Percentiles rank a stretch among this genome's conserved stretches.
Conservation (phyloP, 306 rosid genomes). For the Coriaria nepalensis region DNA sequence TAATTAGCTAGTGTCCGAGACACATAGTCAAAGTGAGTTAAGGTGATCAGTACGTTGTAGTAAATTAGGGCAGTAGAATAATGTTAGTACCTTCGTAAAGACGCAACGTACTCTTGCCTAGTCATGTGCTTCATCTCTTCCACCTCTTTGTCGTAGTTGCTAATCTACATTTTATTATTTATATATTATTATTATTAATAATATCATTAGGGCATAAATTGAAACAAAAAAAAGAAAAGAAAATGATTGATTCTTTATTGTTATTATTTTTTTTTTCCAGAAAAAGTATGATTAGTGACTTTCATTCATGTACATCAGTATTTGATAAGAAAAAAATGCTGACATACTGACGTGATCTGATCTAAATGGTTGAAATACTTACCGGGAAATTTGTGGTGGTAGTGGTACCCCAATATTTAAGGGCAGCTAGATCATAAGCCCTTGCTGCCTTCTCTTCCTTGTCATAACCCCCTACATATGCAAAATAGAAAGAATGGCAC, state of each 20-base stretch:
- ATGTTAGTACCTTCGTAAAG: conserved; percentile 71
- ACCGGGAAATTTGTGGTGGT: conserved; percentile 93
- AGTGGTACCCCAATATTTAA: conserved; percentile 89
- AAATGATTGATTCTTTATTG: not conserved
- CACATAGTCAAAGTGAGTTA: too few relatives aligned
- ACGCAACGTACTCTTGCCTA: conserved; percentile 87
- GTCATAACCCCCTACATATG: conserved; percentile 71
- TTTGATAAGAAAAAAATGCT: not conserved
- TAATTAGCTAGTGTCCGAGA: too few relatives aligned
- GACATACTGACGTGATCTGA: not conserved
- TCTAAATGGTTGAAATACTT: conserved; percentile 6
- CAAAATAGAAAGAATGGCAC: not conserved
- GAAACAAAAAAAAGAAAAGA: conserved; percentile 13
- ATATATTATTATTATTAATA: not conserved
- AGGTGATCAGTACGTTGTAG: not conserved
- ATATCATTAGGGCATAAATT: not conserved
- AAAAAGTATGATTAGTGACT: not conserved
- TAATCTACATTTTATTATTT: conserved; percentile 29
- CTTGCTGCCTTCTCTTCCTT: conserved; percentile 95
- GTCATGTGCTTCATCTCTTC: conserved; percentile 96
- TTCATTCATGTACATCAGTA: too few relatives aligned
- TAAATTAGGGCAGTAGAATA: not conserved
- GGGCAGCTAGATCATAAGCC: conserved; percentile 86
- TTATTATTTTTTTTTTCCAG: not conserved
- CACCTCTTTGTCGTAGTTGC: conserved; percentile 69